phyloP scores from a whole-genome alignment of 2,329 filamentous ascomycete species.

The Zymoseptoria tritici region DNA sequence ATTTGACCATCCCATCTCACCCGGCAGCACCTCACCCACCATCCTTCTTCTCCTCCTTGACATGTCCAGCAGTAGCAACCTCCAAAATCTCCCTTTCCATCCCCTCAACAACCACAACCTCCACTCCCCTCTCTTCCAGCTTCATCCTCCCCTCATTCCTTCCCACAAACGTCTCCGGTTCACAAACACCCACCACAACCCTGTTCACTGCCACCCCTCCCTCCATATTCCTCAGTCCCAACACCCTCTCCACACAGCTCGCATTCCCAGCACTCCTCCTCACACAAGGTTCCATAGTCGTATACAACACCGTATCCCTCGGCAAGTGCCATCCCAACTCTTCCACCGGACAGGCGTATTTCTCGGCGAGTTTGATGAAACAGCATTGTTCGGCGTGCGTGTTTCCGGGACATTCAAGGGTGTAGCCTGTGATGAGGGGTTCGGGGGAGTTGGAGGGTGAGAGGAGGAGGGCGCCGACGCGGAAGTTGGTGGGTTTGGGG shows the following conservation, averaged over 20 bases:
- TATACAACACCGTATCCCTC: slow-evolving; percentile 63
- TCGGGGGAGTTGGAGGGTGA: slow-evolving; percentile 43
- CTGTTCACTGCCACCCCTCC: slow-evolving; percentile 57
- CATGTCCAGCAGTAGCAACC: slow-evolving; percentile 77
- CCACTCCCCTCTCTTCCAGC: slow-evolving; percentile 64
- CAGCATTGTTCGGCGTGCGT: slow-evolving; percentile 96
- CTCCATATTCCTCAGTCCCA: slow-evolving; percentile 40
- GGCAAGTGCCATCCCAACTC: slow-evolving; percentile 47
- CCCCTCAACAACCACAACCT: slow-evolving; percentile 64
- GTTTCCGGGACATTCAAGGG: slow-evolving; percentile 82
- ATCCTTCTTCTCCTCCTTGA: slow-evolving; percentile 2
- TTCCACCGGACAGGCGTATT: slow-evolving; percentile 42
- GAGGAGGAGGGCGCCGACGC: slow-evolving; percentile 79
- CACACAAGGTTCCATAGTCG: slow-evolving; percentile 84
- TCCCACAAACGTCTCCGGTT: slow-evolving; percentile 84
- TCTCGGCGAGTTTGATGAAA: slow-evolving; percentile 59
- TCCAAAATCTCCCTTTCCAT: slow-evolving; percentile 73
- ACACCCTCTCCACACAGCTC: slow-evolving; percentile 72
- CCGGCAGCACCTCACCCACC: background rate
- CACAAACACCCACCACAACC: slow-evolving; percentile 80
- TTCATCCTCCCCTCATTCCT: slow-evolving; percentile 67
- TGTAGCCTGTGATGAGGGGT: slow-evolving; percentile 74
- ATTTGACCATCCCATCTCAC: too few relatives aligned
- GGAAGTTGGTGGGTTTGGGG: slow-evolving; percentile 83
- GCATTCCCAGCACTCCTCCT: slow-evolving; percentile 65